These are phyloP conservation scores for Cenococcum geophilum DNA, from an alignment of 495 filamentous ascomycete genomes.

Conservation along the genomic window DNA sequence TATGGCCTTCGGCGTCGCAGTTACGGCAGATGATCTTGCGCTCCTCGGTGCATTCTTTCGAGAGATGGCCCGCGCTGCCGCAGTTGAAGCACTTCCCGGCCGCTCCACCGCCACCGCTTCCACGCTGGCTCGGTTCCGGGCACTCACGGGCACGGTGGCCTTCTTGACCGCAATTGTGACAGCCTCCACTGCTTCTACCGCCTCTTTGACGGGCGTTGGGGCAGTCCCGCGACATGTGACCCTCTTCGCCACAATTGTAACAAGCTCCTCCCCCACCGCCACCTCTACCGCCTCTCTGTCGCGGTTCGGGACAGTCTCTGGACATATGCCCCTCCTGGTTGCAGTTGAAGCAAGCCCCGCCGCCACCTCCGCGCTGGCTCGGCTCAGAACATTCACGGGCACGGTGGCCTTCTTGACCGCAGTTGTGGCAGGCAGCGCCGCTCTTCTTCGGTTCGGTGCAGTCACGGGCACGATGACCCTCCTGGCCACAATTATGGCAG, in stretches of 20 bases:
- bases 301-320: slow-evolving; percentile 1
- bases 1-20: slow-evolving; percentile 66
- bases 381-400: slow-evolving; percentile 1
- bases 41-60: slow-evolving; percentile 52
- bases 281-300: not conserved
- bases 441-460: slow-evolving; percentile 33
- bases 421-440: slow-evolving; percentile 37
- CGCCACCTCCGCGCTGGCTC: slow-evolving; percentile 52
- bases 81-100: slow-evolving; percentile 25
- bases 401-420: slow-evolving; percentile 6
- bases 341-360: slow-evolving; percentile 27
- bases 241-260: slow-evolving; percentile 2
- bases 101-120: slow-evolving; percentile 31
- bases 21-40: slow-evolving; percentile 59
- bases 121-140: slow-evolving; percentile 45
- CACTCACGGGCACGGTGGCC: slow-evolving; percentile 53
- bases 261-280: not conserved
- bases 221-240: slow-evolving; percentile 4
- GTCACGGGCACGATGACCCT: slow-evolving; percentile 6
- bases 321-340: slow-evolving; percentile 1
- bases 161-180: slow-evolving; percentile 48
- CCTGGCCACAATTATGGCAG: slow-evolving; percentile 5
- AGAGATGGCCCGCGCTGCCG: slow-evolving; percentile 44
- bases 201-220: not conserved
- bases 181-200: slow-evolving; percentile 36